Evolutionary conservation across 164 flowering plant genomes (phyloP).

Genomic region (Dillenia suffruticosa): DNA sequence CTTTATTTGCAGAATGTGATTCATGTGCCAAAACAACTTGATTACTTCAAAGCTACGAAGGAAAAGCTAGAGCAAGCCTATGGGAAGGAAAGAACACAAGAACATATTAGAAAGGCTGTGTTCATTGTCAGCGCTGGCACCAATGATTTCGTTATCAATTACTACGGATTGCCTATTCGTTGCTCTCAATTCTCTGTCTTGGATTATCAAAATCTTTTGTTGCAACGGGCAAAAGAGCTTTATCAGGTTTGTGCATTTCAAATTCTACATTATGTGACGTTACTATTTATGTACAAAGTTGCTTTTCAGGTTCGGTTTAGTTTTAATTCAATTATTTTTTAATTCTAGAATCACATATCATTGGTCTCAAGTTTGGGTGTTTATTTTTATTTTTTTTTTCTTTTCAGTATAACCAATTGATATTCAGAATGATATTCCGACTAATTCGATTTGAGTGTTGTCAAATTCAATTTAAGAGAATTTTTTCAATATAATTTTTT

Average conservation of each 20-base stretch:
- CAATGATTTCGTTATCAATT: conserved; percentile 39
- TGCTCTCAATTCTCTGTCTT: conserved; percentile 8
- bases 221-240: conserved; percentile 14
- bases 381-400: too few species aligned
- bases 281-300: too few species aligned
- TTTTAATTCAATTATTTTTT: too few species aligned
- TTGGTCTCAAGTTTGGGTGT: too few species aligned
- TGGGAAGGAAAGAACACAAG: conserved; percentile 18
- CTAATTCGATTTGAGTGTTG: too few species aligned
- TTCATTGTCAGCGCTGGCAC: conserved; percentile 33
- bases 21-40: conserved; percentile 19
- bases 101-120: conserved; percentile 13
- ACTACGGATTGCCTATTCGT: conserved; percentile 24
- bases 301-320: too few species aligned
- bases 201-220: conserved; percentile 26
- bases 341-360: too few species aligned
- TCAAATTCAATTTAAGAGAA: too few species aligned
- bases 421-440: too few species aligned
- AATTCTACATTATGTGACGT: background rate
- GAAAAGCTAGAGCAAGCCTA: conserved; percentile 12
- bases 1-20: conserved; percentile 24
- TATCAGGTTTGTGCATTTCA: conserved; percentile 23
- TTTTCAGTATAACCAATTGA: too few species aligned
- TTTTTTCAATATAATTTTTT: too few species aligned
- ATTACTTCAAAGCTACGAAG: conserved; percentile 31